phyloP scores from a whole-genome alignment of 352 stramenopile species.

The Phytophthora sp. region DNA sequence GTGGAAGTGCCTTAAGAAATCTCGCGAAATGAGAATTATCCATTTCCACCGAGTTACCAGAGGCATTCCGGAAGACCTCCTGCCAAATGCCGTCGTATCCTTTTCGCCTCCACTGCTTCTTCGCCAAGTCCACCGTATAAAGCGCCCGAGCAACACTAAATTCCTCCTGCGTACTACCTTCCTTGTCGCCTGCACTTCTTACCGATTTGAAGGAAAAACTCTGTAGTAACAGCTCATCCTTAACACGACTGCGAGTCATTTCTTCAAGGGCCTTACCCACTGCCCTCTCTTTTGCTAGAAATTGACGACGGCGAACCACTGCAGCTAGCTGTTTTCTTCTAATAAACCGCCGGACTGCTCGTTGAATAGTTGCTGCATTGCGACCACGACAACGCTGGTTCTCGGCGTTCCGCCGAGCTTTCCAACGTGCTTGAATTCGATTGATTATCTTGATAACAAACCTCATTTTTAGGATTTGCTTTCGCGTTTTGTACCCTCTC shows the following conservation, averaged over 20 bases:
- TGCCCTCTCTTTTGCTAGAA: conserved; percentile 54
- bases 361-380: conserved; percentile 50
- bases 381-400: conserved; percentile 26
- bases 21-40: conserved; percentile 70
- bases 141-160: conserved; percentile 47
- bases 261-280: conserved; percentile 61
- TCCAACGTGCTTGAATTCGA: conserved; percentile 59
- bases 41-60: conserved; percentile 56
- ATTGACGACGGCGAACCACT: conserved; percentile 54
- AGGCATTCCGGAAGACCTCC: conserved; percentile 59
- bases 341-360: conserved; percentile 43
- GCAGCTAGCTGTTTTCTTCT: conserved; percentile 44
- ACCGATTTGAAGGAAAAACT: conserved; percentile 58
- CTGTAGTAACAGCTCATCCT: conserved; percentile 70
- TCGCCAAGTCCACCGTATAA: conserved; percentile 44
- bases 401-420: conserved; percentile 37
- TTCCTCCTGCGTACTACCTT: conserved; percentile 3
- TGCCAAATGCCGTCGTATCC: conserved; percentile 78
- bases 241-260: conserved; percentile 46
- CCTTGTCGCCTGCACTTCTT: conserved; percentile 25
- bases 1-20: conserved; percentile 67
- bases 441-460: conserved; percentile 52
- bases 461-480: conserved; percentile 49
- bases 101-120: conserved; percentile 50
- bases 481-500: conserved; percentile 55